phyloP scores from a whole-genome alignment of 1,284 basidiomycete species.

The Trichosporon ovoides region DNA sequence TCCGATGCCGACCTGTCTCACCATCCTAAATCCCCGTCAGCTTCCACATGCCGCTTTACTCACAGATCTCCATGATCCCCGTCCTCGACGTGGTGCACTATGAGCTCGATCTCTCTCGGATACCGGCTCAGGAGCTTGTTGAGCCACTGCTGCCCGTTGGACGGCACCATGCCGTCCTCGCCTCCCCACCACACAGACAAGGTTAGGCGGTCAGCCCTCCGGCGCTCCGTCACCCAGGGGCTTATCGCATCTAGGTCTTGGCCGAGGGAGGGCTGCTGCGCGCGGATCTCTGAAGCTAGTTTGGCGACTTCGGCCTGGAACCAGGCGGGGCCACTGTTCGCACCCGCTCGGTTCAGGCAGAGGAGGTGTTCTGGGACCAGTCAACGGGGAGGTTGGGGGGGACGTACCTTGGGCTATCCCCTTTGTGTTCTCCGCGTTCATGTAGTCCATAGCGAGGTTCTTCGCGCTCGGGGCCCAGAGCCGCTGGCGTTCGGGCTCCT shows the following conservation, averaged over 20 bases:
- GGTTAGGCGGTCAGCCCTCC: background rate
- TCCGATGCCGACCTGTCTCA: conserved; percentile 19
- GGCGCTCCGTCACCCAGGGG: background rate
- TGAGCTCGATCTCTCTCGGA: conserved; percentile 13
- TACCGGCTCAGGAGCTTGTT: conserved; percentile 18
- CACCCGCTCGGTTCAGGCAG: conserved; percentile 41
- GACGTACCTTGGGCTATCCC: conserved; percentile 40
- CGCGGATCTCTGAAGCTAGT: conserved; percentile 18
- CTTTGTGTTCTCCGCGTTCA: conserved; percentile 37
- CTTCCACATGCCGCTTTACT: background rate
- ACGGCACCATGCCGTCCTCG: conserved; percentile 23
- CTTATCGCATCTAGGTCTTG: background rate
- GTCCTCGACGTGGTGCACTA: conserved; percentile 18
- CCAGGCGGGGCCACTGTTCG: conserved; percentile 38
- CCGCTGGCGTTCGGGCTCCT: conserved; percentile 7
- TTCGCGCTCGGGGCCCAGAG: conserved; percentile 24
- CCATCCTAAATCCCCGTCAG: conserved; percentile 13
- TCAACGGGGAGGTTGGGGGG: background rate
- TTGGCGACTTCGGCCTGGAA: conserved; percentile 25
- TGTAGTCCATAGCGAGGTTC: conserved; percentile 30
- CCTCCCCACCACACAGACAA: conserved; percentile 24
- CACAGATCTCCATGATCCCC: conserved; percentile 20
- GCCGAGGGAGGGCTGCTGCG: background rate
- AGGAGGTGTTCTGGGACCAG: conserved; percentile 39
- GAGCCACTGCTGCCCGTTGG: conserved; percentile 22